Conservation (phyloP, 2,329 filamentous ascomycete species). For the Fusarium duplospermum region DNA sequence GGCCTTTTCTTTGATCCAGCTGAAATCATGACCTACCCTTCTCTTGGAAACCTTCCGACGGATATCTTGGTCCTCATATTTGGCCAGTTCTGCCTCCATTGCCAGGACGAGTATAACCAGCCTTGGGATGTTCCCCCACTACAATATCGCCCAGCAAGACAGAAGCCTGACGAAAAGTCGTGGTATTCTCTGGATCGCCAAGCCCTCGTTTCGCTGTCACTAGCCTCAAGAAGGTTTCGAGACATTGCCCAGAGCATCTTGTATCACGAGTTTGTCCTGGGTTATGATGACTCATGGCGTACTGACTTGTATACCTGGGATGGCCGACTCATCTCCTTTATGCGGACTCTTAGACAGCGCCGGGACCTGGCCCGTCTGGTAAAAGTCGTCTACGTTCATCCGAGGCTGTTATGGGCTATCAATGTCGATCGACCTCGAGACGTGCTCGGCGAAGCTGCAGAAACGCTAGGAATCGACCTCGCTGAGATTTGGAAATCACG, state of each 20-base stretch:
- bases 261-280: slow-evolving; percentile 14
- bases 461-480: slow-evolving; percentile 6
- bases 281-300: slow-evolving; percentile 10
- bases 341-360: background rate
- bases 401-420: background rate
- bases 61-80: background rate
- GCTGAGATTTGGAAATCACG: background rate
- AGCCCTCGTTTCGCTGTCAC: slow-evolving; percentile 9
- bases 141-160: background rate
- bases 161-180: background rate
- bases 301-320: slow-evolving; percentile 4
- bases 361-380: slow-evolving; percentile 10
- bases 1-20: background rate
- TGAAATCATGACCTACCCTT: background rate
- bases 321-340: slow-evolving; percentile 13
- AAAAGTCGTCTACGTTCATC: background rate
- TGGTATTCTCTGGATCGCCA: slow-evolving; percentile 13
- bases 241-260: slow-evolving; percentile 9
- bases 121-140: slow-evolving; percentile 7
- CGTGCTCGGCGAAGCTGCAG: slow-evolving; percentile 2
- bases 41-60: background rate
- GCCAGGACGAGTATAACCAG: background rate
- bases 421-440: background rate
- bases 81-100: slow-evolving; percentile 16
- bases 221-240: slow-evolving; percentile 2